phyloP scores from a whole-genome alignment of 345 rosid genomes.

The Pistacia integerrima region DNA sequence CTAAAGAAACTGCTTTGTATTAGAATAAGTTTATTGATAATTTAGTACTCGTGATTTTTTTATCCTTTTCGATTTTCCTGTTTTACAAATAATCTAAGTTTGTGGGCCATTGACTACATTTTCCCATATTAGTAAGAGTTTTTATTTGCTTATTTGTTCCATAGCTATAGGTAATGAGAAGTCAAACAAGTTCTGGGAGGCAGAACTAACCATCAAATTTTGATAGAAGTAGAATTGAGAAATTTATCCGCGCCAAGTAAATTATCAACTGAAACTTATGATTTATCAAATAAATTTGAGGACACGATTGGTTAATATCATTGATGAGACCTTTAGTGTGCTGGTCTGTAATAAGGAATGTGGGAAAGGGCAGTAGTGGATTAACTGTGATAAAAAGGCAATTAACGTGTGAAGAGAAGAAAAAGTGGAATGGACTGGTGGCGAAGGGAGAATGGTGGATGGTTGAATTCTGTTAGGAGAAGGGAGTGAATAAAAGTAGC shows the following conservation, averaged over 20 bases:
- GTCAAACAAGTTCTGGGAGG: not conserved
- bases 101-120: not conserved
- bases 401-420: no score
- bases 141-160: conserved; percentile 16
- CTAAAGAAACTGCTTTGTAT: not conserved
- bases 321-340: no score
- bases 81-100: not conserved
- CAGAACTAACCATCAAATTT: conserved; percentile 47
- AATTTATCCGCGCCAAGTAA: conserved; percentile 10
- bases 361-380: no score
- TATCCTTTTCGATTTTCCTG: not conserved
- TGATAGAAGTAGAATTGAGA: conserved; percentile 38
- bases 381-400: no score
- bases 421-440: no score
- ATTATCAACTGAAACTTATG: not conserved
- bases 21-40: not conserved
- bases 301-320: not conserved
- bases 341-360: no score
- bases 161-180: conserved; percentile 22
- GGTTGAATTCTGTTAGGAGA: no score
- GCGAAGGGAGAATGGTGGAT: no score
- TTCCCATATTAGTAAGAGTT: not conserved
- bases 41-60: not conserved
- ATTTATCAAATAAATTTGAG: not conserved
- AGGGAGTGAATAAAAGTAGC: no score